Evolutionary conservation across 441 rosid genomes (phyloP), one percentile per base, ranked within the genome.

Genomic region (Macaranga tanarius): DNA sequence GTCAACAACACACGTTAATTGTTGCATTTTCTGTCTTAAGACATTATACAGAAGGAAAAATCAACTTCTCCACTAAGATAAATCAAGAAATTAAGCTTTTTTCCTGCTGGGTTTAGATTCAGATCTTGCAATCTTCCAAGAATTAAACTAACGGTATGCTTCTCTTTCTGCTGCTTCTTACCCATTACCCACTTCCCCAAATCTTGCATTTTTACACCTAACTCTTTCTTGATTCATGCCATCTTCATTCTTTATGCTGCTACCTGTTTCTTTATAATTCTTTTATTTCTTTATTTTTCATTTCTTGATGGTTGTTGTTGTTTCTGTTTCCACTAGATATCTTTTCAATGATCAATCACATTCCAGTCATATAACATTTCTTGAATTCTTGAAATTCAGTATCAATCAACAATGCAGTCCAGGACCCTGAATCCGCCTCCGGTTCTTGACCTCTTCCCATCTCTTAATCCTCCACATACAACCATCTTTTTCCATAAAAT

Each of bases 401-500:
- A 25, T 47, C n/a, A 68, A 50, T 62, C 61, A 22, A 66, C 42
- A 44, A 87, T 90, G 92, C 80, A 84, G 68, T 75, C 82, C 45
- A 73, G 64, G 64, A 58, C 72, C 80, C 79, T 51, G 62, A 71
- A 60, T 26, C 69, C 84, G 45, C 79, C 95, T 65, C 97, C 91
- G 25, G 89, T 77, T 61, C 61, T 87, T 62, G 44, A 65, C 54
- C 80, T 89, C 15, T 85, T 92, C 85, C 91, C 93, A 0, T 72
- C 78, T 65, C 85, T 90, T 31, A 87, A 79, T 69, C 84, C 89
- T 66, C 92, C 92, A 16, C 72, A 84, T 64, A 92, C 76, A 79
- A 83, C 90, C 87, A 80, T 88, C 25, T 48, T 76, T 71, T 92
- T 92, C 81, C 90, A 94, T 80, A 87, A 85, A 82, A 70, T 83